A percentile compares a stretch with the other conserved stretches of the same genome.
Evolutionary conservation across 2,329 filamentous ascomycete species (phyloP).

Genomic region (Lecanicillium sp.): DNA sequence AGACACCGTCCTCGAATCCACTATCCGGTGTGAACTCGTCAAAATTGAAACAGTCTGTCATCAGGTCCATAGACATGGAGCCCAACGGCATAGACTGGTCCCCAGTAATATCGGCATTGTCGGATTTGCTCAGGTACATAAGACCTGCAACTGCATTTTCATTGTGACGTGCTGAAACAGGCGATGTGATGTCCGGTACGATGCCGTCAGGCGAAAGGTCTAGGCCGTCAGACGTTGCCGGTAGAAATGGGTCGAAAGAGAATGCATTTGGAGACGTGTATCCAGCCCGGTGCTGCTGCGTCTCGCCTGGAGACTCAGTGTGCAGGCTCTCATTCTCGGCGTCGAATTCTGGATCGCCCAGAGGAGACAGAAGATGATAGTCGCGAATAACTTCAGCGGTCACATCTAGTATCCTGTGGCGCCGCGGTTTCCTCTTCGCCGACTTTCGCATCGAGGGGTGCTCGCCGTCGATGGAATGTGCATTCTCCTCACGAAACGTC

Average conservation of each 20-base stretch:
- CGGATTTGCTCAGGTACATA: conserved; percentile 25
- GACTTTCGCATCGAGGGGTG: conserved; percentile 26
- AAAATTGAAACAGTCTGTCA: conserved; percentile 12
- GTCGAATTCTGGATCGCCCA: too few relatives aligned
- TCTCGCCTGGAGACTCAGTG: background rate
- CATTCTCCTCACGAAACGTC: conserved; percentile 27
- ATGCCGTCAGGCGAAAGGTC: too few relatives aligned
- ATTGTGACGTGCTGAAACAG: conserved; percentile 13
- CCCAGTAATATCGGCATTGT: conserved; percentile 11
- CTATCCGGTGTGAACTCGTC: conserved; percentile 22
- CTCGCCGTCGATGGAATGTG: conserved; percentile 18
- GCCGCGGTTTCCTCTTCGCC: conserved; percentile 16
- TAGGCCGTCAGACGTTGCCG: too few relatives aligned
- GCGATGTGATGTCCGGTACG: background rate
- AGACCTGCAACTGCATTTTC: conserved; percentile 28
- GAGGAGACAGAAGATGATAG: conserved; percentile 12
- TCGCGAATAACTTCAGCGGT: conserved; percentile 28
- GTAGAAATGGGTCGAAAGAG: too few relatives aligned
- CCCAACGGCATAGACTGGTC: conserved; percentile 1
- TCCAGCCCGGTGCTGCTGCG: background rate
- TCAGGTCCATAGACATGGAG: conserved; percentile 8
- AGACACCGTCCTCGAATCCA: conserved; percentile 30
- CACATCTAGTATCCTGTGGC: conserved; percentile 27
- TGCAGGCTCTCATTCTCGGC: too few relatives aligned
- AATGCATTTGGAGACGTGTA: too few relatives aligned